Conservation (phyloP, 257 asterid genomes). For the Solanum pinnatisectum region DNA sequence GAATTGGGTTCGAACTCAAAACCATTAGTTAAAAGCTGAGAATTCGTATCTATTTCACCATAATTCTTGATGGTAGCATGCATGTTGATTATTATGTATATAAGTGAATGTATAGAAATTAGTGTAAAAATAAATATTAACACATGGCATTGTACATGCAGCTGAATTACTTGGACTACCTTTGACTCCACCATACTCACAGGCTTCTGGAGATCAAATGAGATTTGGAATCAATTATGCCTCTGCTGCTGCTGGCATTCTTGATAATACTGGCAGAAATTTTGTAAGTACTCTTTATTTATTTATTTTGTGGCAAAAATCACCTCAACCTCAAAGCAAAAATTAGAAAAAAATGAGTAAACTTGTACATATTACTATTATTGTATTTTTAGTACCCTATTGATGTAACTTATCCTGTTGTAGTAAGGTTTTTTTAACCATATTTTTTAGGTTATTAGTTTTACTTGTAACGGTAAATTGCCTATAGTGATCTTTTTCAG, state of each 20-base stretch:
- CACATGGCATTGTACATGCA: constrained; percentile 14
- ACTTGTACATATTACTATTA: background rate
- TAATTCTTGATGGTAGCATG: background rate
- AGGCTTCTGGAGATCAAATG: constrained; percentile 33
- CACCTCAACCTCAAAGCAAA: background rate
- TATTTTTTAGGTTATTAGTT: background rate
- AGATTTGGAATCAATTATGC: constrained; percentile 50
- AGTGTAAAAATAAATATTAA: background rate
- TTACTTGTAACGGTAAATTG: background rate
- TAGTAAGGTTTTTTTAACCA: background rate
- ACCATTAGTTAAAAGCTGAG: background rate
- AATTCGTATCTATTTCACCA: background rate
- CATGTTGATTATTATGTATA: background rate
- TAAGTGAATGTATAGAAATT: background rate
- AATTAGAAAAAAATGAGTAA: background rate
- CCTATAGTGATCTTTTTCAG: background rate
- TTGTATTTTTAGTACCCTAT: background rate
- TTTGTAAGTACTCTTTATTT: constrained; percentile 27
- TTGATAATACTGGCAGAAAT: constrained; percentile 54
- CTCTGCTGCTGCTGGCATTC: constrained; percentile 74
- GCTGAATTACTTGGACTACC: constrained; percentile 65
- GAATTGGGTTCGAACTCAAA: no score
- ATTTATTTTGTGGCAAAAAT: background rate
- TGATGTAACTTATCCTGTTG: background rate
- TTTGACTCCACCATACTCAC: constrained; percentile 37